These are phyloP conservation scores for Nothophoma quercina DNA, from an alignment of 2,329 filamentous ascomycete species.

Conservation along the genomic window DNA sequence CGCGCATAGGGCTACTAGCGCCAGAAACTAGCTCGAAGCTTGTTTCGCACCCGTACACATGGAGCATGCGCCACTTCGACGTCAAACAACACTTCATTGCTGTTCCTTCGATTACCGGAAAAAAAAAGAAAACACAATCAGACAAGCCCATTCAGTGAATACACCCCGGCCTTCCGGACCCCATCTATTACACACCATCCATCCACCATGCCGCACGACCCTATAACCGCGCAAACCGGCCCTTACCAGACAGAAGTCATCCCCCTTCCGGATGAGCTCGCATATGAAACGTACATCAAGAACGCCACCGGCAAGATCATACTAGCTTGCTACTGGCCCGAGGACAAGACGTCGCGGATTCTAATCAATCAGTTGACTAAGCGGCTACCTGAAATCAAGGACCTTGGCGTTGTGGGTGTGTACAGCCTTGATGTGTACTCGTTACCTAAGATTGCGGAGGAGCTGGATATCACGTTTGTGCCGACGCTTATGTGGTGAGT, in stretches of 20 bases:
- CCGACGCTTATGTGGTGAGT: conserved; percentile 34
- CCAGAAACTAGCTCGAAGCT: conserved; percentile 1
- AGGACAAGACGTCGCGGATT: conserved; percentile 27
- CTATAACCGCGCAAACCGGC: conserved; percentile 6
- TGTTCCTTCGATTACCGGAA: background rate
- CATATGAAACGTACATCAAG: conserved; percentile 27
- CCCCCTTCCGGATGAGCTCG: conserved; percentile 22
- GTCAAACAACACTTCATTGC: no score
- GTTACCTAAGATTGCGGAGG: conserved; percentile 28
- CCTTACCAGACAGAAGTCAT: conserved; percentile 20
- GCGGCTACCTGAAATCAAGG: conserved; percentile 23
- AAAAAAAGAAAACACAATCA: background rate
- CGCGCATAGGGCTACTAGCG: conserved; percentile 16
- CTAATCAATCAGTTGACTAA: conserved; percentile 23
- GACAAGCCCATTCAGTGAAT: no score
- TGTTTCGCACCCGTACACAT: background rate
- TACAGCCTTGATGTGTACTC: conserved; percentile 36
- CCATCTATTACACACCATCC: no score
- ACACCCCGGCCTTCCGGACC: no score
- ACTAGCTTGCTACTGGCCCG: conserved; percentile 33
- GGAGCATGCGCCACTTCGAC: no score
- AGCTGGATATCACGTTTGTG: conserved; percentile 33
- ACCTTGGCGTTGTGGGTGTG: conserved; percentile 25
- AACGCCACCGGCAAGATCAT: conserved; percentile 28
- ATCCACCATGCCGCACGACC: conserved; percentile 2